Conservation (phyloP, 768 basidiomycete genomes). For the Boletus rubescentipes region DNA sequence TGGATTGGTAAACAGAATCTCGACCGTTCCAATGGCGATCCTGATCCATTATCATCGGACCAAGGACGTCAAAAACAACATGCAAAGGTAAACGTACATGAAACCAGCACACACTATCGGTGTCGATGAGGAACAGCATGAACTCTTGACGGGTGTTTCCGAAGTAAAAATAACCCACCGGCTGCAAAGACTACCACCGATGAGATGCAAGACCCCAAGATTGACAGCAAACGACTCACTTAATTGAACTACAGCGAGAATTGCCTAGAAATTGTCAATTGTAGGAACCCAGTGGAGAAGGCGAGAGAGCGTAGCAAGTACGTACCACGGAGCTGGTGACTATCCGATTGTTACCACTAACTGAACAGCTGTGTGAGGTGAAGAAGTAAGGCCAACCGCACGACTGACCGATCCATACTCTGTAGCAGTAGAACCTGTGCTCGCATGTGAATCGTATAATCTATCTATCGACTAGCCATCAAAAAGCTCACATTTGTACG, state of each 20-base stretch:
- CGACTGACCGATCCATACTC: neutral
- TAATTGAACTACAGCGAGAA: neutral
- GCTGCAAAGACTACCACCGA: neutral
- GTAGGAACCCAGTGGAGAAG: neutral
- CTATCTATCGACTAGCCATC: neutral
- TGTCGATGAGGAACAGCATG: neutral
- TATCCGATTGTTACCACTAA: neutral
- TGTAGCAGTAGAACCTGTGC: conserved; percentile 3
- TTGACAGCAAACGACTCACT: neutral
- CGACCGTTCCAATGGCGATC: neutral
- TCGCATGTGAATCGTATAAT: neutral
- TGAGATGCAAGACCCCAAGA: neutral
- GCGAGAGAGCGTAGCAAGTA: neutral
- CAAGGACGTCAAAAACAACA: neutral
- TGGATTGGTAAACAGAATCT: neutral
- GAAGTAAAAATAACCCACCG: neutral
- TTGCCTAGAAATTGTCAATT: neutral
- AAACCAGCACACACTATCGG: neutral
- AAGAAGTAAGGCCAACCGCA: neutral
- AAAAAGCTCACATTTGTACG: conserved; percentile 1
- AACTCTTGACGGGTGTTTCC: neutral
- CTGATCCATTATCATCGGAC: neutral
- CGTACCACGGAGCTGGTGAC: conserved; percentile 1
- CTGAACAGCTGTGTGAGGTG: neutral
- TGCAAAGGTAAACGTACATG: neutral